Evolutionary conservation across 805 yeast species (phyloP).

Genomic region (Starmerella potacharoeniae): DNA sequence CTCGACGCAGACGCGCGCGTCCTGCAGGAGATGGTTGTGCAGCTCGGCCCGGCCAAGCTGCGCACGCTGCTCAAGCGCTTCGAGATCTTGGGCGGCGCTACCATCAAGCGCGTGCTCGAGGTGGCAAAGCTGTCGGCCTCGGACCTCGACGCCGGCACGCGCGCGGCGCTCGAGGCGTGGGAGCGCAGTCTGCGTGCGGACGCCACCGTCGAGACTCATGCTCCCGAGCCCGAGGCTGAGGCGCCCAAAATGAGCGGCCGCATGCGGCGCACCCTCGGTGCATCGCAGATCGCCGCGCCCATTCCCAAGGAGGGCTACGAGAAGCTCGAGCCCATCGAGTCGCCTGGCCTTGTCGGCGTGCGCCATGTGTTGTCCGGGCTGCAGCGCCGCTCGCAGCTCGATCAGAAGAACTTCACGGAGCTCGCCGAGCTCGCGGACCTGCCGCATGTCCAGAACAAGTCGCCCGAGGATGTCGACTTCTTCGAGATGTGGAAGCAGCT

Average conservation of each 20-base stretch:
- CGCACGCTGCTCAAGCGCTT: constrained; percentile 34
- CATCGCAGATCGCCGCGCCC: constrained; percentile 16
- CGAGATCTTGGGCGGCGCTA: constrained; percentile 43
- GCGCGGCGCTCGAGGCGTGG: background rate
- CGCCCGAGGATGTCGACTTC: constrained; percentile 40
- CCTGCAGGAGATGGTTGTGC: constrained; percentile 20
- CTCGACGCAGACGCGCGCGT: constrained; percentile 15
- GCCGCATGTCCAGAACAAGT: constrained; percentile 30
- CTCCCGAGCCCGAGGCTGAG: background rate
- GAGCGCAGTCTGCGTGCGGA: background rate
- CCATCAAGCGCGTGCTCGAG: constrained; percentile 29
- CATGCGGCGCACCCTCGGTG: constrained; percentile 2
- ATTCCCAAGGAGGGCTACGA: constrained; percentile 46
- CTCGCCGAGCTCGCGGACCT: constrained; percentile 20
- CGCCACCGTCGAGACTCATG: background rate
- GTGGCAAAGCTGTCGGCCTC: constrained; percentile 20
- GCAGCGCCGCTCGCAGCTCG: constrained; percentile 19
- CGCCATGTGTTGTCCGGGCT: constrained; percentile 47
- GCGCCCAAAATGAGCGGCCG: constrained; percentile 9
- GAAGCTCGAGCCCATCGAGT: constrained; percentile 52
- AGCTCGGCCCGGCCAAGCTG: constrained; percentile 21
- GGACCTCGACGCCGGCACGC: constrained; percentile 8
- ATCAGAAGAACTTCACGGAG: constrained; percentile 22
- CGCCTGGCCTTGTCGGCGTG: constrained; percentile 67
- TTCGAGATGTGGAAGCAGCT: constrained; percentile 53